phyloP scores from a whole-genome alignment of 1,139 yeast genomes.

The Kodamaea sp. region DNA sequence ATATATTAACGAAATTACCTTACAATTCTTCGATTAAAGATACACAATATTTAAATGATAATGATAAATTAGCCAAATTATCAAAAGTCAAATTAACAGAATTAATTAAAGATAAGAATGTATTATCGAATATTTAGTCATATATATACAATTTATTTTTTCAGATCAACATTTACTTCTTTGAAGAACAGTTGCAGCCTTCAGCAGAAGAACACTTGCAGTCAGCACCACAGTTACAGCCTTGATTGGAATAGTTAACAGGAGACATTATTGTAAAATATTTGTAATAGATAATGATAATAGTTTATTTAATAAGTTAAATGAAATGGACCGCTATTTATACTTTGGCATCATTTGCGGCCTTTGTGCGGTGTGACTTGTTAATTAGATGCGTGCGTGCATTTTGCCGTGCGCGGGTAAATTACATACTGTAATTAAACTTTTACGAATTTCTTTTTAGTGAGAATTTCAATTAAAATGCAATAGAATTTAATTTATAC shows the following conservation, averaged over 20 bases:
- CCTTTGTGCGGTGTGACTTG: background rate
- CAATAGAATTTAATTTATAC: too few species aligned
- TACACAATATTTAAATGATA: conserved; percentile 19
- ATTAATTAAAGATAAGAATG: conserved; percentile 8
- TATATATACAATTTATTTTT: conserved; percentile 5
- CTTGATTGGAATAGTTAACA: conserved; percentile 18
- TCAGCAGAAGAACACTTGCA: conserved; percentile 23
- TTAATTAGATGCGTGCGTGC: background rate
- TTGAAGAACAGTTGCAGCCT: conserved; percentile 21
- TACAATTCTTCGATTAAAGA: too few species aligned
- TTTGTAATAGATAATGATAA: conserved; percentile 3
- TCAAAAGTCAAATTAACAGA: conserved; percentile 20
- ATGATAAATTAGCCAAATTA: conserved; percentile 19
- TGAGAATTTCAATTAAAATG: too few species aligned
- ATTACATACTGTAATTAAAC: too few species aligned
- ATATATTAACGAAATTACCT: conserved; percentile 27
- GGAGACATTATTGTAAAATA: conserved; percentile 8
- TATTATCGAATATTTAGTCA: background rate
- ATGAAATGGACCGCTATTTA: conserved; percentile 5
- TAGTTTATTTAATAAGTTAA: conserved; percentile 7
- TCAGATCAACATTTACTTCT: background rate
- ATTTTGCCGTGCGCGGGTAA: background rate
- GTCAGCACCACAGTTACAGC: conserved; percentile 23
- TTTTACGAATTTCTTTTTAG: too few species aligned
- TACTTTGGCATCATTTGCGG: conserved; percentile 5